These are phyloP conservation scores for Pleochaeta shiraiana DNA, from an alignment of 2,329 filamentous ascomycete genomes.

Conservation along the genomic window DNA sequence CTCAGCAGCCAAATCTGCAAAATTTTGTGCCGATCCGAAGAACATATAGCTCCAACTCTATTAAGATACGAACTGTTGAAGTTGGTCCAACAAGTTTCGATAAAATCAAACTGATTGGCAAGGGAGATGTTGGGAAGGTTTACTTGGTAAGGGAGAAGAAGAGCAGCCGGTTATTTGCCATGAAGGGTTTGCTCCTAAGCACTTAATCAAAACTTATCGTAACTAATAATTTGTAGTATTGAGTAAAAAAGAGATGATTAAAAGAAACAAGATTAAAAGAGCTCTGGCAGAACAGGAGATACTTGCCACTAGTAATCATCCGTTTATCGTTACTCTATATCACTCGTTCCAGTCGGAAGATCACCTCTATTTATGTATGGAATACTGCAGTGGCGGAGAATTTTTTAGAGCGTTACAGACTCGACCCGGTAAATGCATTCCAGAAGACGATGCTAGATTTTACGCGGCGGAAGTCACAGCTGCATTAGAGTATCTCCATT, in stretches of 20 bases:
- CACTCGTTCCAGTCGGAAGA: conserved; percentile 99
- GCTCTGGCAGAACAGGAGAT: conserved; percentile 97
- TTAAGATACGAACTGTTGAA: conserved; percentile 94
- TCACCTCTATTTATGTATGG: conserved; percentile 98
- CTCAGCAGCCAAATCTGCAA: conserved; percentile 44
- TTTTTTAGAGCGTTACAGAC: conserved; percentile 97
- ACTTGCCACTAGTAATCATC: conserved; percentile 92
- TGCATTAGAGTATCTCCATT: conserved; percentile 83
- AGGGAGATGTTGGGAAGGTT: conserved; percentile 96
- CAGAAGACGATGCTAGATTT: conserved; percentile 90
- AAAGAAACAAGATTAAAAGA: conserved; percentile 99
- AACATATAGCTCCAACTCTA: conserved; percentile 98
- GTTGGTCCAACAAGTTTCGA: conserved; percentile 91
- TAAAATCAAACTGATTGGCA: conserved; percentile 98
- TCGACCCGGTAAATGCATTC: conserved; percentile 87
- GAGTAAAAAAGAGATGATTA: conserved; percentile 99
- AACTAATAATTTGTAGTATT: conserved; percentile 38
- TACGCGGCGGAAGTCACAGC: conserved; percentile 97
- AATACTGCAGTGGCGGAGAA: conserved; percentile 96
- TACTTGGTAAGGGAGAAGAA: conserved; percentile 98
- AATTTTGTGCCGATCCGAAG: conserved; percentile 62
- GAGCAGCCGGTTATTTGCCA: conserved; percentile 82
- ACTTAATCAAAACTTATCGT: not conserved
- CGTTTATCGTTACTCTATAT: conserved; percentile 96
- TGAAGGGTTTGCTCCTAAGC: conserved; percentile 54